These are phyloP conservation scores for Rhynchospora breviuscula DNA, from an alignment of 176 grass and related monocot species.

Conservation along the genomic window DNA sequence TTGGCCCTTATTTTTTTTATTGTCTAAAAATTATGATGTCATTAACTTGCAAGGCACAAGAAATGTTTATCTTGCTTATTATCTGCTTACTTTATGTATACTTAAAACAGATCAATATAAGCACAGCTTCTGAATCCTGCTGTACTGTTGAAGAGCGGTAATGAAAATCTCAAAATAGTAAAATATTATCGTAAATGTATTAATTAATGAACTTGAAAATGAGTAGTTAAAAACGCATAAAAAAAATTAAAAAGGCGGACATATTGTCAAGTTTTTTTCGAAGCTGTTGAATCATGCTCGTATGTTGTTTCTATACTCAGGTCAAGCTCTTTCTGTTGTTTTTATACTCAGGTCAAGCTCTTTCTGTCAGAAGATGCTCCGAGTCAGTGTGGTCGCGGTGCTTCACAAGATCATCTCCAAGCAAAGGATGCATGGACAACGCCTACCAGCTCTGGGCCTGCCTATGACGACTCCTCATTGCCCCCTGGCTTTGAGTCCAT, in stretches of 20 bases:
- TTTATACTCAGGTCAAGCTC: conserved; percentile 63
- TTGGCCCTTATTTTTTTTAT: neutral
- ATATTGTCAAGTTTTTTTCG: neutral
- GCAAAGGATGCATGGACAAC: conserved; percentile 83
- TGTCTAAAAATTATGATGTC: neutral
- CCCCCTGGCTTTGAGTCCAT: conserved; percentile 85
- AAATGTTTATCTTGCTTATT: neutral
- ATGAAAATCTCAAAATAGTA: neutral
- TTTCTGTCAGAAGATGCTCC: conserved; percentile 93
- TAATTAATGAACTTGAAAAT: neutral
- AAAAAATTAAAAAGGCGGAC: neutral
- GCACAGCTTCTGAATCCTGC: neutral
- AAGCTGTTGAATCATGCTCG: neutral
- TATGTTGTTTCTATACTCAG: conserved; percentile 34
- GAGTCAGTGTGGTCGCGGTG: conserved; percentile 55
- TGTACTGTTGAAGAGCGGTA: neutral
- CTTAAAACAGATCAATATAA: neutral
- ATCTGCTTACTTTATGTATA: neutral
- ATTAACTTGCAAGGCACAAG: neutral
- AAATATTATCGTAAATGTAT: neutral
- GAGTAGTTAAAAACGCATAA: neutral
- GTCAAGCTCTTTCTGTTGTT: conserved; percentile 69
- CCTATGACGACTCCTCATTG: conserved; percentile 68
- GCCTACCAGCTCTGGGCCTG: conserved; percentile 47
- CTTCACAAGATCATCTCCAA: conserved; percentile 79